phyloP scores from a whole-genome alignment of 192 early-diverging fungal genomes.

The Helicostylum pulchrum region DNA sequence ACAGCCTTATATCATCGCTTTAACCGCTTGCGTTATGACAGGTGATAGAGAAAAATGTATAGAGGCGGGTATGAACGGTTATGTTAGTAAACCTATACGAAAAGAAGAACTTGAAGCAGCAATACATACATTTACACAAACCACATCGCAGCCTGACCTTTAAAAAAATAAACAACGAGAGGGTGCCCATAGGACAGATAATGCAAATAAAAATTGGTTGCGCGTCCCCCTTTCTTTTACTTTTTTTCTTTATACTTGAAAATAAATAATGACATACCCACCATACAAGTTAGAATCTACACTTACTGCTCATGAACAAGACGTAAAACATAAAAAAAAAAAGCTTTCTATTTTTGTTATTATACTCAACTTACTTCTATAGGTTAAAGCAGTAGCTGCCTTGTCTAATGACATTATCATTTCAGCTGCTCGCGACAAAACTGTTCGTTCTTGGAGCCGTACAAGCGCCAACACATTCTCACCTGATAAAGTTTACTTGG shows the following conservation, averaged over 20 bases:
- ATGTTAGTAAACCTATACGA: constrained; percentile 45
- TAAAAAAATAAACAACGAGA: too few relatives aligned
- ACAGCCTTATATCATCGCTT: constrained; percentile 28
- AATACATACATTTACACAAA: constrained; percentile 18
- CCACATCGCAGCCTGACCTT: too few relatives aligned
- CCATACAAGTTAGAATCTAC: constrained; percentile 3
- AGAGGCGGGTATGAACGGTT: constrained; percentile 47
- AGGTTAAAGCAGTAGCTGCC: constrained; percentile 69
- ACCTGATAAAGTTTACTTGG: constrained; percentile 49
- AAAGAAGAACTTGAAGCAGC: constrained; percentile 42
- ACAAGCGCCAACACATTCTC: constrained; percentile 46
- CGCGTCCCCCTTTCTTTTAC: not conserved
- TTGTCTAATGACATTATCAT: constrained; percentile 57
- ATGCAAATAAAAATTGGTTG: not conserved
- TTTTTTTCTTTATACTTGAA: not conserved
- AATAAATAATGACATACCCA: not conserved
- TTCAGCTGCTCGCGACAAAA: constrained; percentile 74
- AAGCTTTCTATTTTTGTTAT: not conserved
- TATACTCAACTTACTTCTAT: not conserved
- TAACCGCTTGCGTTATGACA: constrained; percentile 32
- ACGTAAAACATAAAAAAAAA: constrained; percentile 1
- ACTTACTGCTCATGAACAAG: constrained; percentile 8
- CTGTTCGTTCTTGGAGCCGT: constrained; percentile 70
- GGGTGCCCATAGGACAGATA: not conserved
- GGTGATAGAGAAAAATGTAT: constrained; percentile 31